Conservation (phyloP, 2,329 filamentous ascomycete genomes). For the Fusarium sp. region DNA sequence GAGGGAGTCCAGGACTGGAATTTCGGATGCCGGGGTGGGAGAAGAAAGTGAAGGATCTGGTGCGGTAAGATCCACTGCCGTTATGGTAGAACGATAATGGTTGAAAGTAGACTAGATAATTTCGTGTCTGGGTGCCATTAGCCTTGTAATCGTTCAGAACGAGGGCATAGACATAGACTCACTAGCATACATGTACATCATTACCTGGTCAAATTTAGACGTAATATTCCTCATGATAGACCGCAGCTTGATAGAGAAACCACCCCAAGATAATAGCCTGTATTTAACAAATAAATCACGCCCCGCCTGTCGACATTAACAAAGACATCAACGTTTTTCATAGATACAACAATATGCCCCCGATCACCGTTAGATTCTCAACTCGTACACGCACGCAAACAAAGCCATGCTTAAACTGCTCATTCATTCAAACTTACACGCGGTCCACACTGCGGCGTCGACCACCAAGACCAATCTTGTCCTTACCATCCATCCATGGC, state of each 20-base stretch:
- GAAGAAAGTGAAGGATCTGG: conserved; percentile 33
- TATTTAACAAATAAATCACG: conserved; percentile 22
- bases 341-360: conserved; percentile 21
- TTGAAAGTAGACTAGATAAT: not conserved
- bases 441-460: conserved; percentile 50
- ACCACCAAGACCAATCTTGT: conserved; percentile 69
- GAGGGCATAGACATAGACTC: not conserved
- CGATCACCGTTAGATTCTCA: conserved; percentile 6
- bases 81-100: not conserved
- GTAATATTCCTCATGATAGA: not conserved
- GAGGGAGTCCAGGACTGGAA: conserved; percentile 47
- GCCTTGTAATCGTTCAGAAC: not conserved
- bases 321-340: conserved; percentile 28
- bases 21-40: conserved; percentile 50
- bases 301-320: conserved; percentile 31
- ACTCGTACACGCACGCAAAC: conserved; percentile 34
- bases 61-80: conserved; percentile 8
- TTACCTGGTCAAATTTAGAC: not conserved
- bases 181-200: not conserved
- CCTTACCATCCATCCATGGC: conserved; percentile 85
- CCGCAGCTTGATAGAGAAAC: not conserved
- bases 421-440: conserved; percentile 41
- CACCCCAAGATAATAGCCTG: not conserved
- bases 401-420: conserved; percentile 7
- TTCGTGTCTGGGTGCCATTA: not conserved